Evolutionary conservation across 2,329 filamentous ascomycete genomes (phyloP).

Genomic region (Acrodontium crateriforme): DNA sequence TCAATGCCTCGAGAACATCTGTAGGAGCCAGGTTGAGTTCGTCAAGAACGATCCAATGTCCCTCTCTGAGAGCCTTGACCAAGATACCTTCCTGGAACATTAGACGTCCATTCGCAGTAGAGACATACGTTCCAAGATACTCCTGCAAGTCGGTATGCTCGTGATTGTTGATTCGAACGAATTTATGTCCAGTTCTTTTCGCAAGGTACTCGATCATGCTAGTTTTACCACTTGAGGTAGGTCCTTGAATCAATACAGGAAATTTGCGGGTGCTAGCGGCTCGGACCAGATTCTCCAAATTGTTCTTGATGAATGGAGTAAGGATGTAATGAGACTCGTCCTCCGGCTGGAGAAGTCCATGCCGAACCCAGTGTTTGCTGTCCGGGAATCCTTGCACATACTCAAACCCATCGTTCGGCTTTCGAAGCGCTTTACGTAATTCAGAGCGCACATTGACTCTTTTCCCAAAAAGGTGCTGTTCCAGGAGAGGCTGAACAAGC

Average conservation of each 20-base stretch:
- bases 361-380: constrained; percentile 55
- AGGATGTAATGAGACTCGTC: constrained; percentile 87
- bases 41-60: constrained; percentile 96
- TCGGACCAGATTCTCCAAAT: constrained; percentile 84
- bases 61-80: constrained; percentile 80
- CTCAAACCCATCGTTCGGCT: constrained; percentile 58
- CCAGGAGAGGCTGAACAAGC: constrained; percentile 64
- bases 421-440: constrained; percentile 62
- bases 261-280: constrained; percentile 86
- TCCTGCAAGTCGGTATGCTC: constrained; percentile 98
- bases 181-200: constrained; percentile 92
- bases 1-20: constrained; percentile 90
- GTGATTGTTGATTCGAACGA: constrained; percentile 98
- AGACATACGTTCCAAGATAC: constrained; percentile 89
- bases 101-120: constrained; percentile 69
- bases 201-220: constrained; percentile 99
- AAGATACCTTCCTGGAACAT: constrained; percentile 87
- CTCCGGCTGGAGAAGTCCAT: constrained; percentile 52
- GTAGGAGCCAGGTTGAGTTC: constrained; percentile 94
- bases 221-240: constrained; percentile 94
- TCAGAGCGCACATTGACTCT: constrained; percentile 57
- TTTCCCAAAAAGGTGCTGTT: constrained; percentile 62
- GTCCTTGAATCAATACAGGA: constrained; percentile 88
- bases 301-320: constrained; percentile 86
- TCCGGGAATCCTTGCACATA: constrained; percentile 50